phyloP scores from a whole-genome alignment of 176 grass and related monocot species.

The Oryza glumipatula region DNA sequence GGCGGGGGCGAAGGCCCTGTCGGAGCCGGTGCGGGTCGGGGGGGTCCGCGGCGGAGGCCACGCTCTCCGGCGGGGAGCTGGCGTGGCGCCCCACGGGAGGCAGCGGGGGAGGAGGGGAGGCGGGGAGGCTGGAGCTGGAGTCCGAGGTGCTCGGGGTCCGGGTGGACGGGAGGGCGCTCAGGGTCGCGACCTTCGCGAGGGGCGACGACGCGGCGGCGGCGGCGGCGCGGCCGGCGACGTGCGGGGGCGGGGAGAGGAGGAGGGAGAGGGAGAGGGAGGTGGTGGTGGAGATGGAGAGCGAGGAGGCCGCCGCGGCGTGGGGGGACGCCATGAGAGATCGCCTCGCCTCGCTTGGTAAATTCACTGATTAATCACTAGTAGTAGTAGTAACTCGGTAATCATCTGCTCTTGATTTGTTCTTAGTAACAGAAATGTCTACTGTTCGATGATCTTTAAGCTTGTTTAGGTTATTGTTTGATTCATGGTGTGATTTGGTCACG shows the following conservation, averaged over 20 bases:
- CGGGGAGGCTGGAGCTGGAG: slow-evolving; percentile 56
- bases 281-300: slow-evolving; percentile 64
- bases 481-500: not conserved
- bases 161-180: slow-evolving; percentile 52
- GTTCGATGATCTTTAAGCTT: slow-evolving; percentile 22
- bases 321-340: slow-evolving; percentile 57
- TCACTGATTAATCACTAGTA: not conserved
- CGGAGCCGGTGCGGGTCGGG: slow-evolving; percentile 49
- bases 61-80: slow-evolving; percentile 61
- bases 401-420: slow-evolving; percentile 11
- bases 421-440: no score
- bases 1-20: not conserved
- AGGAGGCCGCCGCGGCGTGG: slow-evolving; percentile 63
- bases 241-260: slow-evolving; percentile 29
- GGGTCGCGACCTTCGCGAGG: slow-evolving; percentile 45
- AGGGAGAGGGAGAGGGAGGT: slow-evolving; percentile 51
- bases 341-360: slow-evolving; percentile 61
- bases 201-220: slow-evolving; percentile 26
- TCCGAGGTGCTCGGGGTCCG: slow-evolving; percentile 65
- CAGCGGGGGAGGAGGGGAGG: slow-evolving; percentile 26
- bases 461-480: not conserved
- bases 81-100: slow-evolving; percentile 45
- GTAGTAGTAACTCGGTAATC: not conserved
- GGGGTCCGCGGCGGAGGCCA: slow-evolving; percentile 48
- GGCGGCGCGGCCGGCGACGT: slow-evolving; percentile 5